Evolutionary conservation across 495 filamentous ascomycete species (phyloP).

Genomic region (Annulohypoxylon moriforme): DNA sequence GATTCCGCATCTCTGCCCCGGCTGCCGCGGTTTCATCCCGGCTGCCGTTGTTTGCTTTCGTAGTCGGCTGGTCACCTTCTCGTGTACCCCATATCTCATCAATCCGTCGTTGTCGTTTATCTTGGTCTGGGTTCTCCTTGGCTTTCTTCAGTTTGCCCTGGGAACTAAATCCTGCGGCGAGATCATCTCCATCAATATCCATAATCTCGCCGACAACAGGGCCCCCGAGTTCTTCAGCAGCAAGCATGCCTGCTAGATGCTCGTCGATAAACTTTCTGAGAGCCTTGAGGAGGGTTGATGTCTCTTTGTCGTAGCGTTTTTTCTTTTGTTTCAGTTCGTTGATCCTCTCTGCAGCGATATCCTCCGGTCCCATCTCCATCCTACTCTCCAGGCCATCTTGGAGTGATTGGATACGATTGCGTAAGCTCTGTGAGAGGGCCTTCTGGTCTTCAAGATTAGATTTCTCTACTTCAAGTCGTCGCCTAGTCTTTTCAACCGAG

Average conservation of each 20-base stretch:
- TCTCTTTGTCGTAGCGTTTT: slow-evolving; percentile 65
- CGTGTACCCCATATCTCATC: slow-evolving; percentile 74
- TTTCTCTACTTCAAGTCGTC: slow-evolving; percentile 68
- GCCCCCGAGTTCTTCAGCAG: slow-evolving; percentile 86
- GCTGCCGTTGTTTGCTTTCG: slow-evolving; percentile 37
- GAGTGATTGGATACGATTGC: slow-evolving; percentile 61
- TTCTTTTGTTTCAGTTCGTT: slow-evolving; percentile 68
- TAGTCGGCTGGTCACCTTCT: slow-evolving; percentile 48
- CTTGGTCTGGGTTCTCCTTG: slow-evolving; percentile 57
- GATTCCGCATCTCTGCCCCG: slow-evolving; percentile 71
- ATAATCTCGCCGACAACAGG: slow-evolving; percentile 82
- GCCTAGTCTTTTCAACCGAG: slow-evolving; percentile 63
- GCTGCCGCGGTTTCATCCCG: slow-evolving; percentile 72
- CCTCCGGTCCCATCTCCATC: slow-evolving; percentile 68
- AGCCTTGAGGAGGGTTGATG: slow-evolving; percentile 66
- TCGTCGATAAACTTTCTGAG: slow-evolving; percentile 79
- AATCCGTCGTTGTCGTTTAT: slow-evolving; percentile 73
- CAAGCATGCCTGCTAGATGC: slow-evolving; percentile 81
- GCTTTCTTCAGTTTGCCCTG: slow-evolving; percentile 76
- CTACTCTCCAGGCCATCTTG: slow-evolving; percentile 64
- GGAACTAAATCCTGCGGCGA: slow-evolving; percentile 77
- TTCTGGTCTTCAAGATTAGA: slow-evolving; percentile 72
- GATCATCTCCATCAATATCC: slow-evolving; percentile 65
- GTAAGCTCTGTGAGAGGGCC: slow-evolving; percentile 63
- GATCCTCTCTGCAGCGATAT: slow-evolving; percentile 68